Base-by-base conservation (phyloP, 345 rosid genomes). In the Arabidopsis suecica region DNA sequence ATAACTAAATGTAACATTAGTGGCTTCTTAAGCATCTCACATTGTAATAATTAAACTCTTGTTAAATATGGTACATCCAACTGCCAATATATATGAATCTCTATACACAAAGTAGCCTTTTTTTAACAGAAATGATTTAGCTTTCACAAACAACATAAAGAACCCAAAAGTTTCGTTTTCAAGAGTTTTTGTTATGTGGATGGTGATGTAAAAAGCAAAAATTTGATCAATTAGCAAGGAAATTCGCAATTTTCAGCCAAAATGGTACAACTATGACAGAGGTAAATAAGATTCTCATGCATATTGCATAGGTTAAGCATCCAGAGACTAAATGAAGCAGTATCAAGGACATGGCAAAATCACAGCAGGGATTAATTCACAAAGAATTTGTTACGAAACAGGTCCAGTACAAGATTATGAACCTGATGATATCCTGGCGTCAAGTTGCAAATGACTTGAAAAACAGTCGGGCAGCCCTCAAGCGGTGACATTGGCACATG, bases 371-470 rank as follows among this genome's bases (percentile, higher is more conserved):
- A 69, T 20, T 54, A 62, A 44, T 57, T 76, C 28, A 36, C 42
- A 37, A 62, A 32, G 49, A 71, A 71, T 18, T 64, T 28, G 60
- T 18, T 6, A 78, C 1, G 53, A 9, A 60, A 71, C 44, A 65
- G 53, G 57, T 33, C 57, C 1, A 56, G 30, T 12, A 40, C 40
- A 72, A 50, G 28, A 72, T 18, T 11, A 48, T 45, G 65, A 73
- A 91, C 97, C 96, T 91, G 88, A 80, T 91, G 97, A 71, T 81
- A 84, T 61, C 97, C 97, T 5, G 93, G 95, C 0, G 90, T 62
- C 87, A 91, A 68, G 83, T 81, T 82, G 67, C 84, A 87, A 69
- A 89, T 76, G 65, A 86, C 86, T 83, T 89, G 96, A 84, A 88
- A 91, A 33, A 89, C 96, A 66, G 84, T 78, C 36, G 93, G 91